Evolutionary conservation across 2,329 filamentous ascomycete species (phyloP), one percentile per base, ranked within the genome.

Genomic region (Pseudogymnoascus sp.): DNA sequence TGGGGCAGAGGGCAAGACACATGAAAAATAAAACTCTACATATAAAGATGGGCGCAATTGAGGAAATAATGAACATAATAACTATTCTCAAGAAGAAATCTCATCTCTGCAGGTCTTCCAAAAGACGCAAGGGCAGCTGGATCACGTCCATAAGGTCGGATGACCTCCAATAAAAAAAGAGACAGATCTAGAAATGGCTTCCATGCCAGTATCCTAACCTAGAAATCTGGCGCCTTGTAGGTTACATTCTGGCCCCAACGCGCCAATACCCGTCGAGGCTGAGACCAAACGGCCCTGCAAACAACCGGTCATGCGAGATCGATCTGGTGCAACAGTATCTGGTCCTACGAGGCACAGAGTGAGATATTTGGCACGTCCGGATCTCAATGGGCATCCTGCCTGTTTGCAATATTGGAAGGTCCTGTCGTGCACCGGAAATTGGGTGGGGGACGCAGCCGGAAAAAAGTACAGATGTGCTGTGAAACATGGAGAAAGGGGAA

Each of bases 281-380:
- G 59, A 61, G 59, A 40, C 38, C 59, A 31, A 61, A 61, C 59
- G 59, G 59, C n/a, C 19, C 40, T 40, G 59, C 59, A 38, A 42
- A 42, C n/a, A 42, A n/a, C 59, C 59, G 33, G 59, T 61, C 33
- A 61, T 61, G 59, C 59, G 23, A 61, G 59, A 61, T 61, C 59
- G 59, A 61, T 61, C 59, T 61, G 15, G 59, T 61, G 9, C 59
- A 21, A 38, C 38, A 2, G 59, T 26, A 61, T 61, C 59, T 61
- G 59, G 59, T 61, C 33, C 38, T 61, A 61, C 59, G 33, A 5
- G n/a, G n/a, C 33, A 61, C 59, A 40, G 50, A 13, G 28, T 57
- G 50, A 19, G 10, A 57, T 57, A 57, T 57, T 57, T 57, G 50
- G 50, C 50, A 57, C 50, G 28, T 33, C 50, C 26, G 28, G 28